Conservation (phyloP, 2,329 filamentous ascomycete genomes). For the Coccinonectria pachysandricola region DNA sequence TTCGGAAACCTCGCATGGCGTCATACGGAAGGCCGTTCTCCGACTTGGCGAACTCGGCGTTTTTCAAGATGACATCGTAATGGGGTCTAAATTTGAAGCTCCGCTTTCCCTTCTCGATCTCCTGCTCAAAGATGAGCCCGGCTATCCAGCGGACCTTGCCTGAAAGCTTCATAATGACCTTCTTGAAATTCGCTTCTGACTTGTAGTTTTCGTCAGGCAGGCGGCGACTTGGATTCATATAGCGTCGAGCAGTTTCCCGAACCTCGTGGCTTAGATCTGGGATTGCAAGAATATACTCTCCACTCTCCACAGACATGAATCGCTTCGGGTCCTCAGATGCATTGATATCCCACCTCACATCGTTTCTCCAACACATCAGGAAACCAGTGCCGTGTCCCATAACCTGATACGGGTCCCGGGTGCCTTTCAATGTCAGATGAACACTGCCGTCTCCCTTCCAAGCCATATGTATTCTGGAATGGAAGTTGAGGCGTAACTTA, state of each 20-base stretch:
- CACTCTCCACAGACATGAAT: constrained; percentile 93
- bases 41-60: constrained; percentile 61
- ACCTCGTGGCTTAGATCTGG: constrained; percentile 89
- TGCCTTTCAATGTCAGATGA: constrained; percentile 82
- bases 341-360: constrained; percentile 80
- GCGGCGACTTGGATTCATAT: constrained; percentile 47
- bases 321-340: constrained; percentile 78
- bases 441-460: constrained; percentile 97
- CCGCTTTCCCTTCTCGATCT: constrained; percentile 59
- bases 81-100: constrained; percentile 87
- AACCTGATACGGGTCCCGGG: constrained; percentile 85
- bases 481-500: constrained; percentile 89
- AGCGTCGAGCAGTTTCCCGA: constrained; percentile 46
- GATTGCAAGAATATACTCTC: constrained; percentile 87
- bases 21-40: constrained; percentile 58
- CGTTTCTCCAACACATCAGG: constrained; percentile 96
- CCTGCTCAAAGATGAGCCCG: constrained; percentile 84
- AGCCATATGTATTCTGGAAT: constrained; percentile 76
- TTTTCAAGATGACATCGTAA: constrained; percentile 79
- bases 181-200: constrained; percentile 82
- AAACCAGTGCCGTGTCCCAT: constrained; percentile 91
- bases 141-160: constrained; percentile 90
- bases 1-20: constrained; percentile 93
- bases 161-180: constrained; percentile 97
- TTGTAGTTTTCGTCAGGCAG: constrained; percentile 55